Evolutionary conservation across 2,329 filamentous ascomycete species (phyloP).

Genomic region (Pyrenochaeta sp.): DNA sequence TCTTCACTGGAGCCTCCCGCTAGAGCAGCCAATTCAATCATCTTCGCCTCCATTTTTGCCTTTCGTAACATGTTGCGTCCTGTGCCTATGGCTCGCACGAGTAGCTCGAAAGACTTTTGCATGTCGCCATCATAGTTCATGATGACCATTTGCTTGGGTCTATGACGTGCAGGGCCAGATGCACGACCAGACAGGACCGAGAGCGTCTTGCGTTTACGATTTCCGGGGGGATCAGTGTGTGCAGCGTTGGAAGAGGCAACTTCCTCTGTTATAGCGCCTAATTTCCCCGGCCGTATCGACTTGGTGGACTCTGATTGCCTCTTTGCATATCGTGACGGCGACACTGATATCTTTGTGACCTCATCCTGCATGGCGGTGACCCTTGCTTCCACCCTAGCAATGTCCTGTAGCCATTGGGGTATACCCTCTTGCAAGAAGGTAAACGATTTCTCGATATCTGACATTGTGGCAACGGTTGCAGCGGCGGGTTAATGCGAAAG

Average conservation of each 20-base stretch:
- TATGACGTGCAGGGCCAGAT: slow-evolving; percentile 64
- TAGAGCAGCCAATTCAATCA: slow-evolving; percentile 59
- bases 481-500: background rate
- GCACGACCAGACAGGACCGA: slow-evolving; percentile 51
- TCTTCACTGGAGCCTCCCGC: slow-evolving; percentile 41
- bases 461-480: slow-evolving; percentile 36
- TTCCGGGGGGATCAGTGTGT: slow-evolving; percentile 26
- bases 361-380: slow-evolving; percentile 46
- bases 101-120: slow-evolving; percentile 80
- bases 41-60: slow-evolving; percentile 82
- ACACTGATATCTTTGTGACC: slow-evolving; percentile 38
- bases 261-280: slow-evolving; percentile 35
- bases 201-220: slow-evolving; percentile 54
- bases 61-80: slow-evolving; percentile 86
- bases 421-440: slow-evolving; percentile 49
- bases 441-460: slow-evolving; percentile 50
- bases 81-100: slow-evolving; percentile 82
- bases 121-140: slow-evolving; percentile 94
- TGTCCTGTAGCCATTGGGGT: slow-evolving; percentile 47
- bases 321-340: slow-evolving; percentile 38
- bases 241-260: slow-evolving; percentile 17
- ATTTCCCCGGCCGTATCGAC: slow-evolving; percentile 41
- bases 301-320: slow-evolving; percentile 46
- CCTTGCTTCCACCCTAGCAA: slow-evolving; percentile 43
- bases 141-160: slow-evolving; percentile 78